Conservation (phyloP, 2,329 filamentous ascomycete genomes). For the Cercospora beticola region DNA sequence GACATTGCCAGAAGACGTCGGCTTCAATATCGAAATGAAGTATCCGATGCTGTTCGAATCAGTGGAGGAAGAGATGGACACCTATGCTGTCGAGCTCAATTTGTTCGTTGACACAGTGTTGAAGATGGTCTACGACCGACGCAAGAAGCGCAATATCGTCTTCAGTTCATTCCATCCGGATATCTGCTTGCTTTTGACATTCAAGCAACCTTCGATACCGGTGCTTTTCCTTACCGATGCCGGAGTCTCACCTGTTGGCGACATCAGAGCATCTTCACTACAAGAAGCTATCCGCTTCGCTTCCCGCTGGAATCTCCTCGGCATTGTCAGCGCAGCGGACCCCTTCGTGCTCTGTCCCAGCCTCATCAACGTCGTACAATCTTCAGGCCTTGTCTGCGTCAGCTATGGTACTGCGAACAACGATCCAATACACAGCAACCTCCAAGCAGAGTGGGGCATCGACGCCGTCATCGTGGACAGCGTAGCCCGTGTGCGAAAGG, state of each 20-base stretch:
- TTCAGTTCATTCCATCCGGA: constrained; percentile 98
- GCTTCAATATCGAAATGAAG: constrained; percentile 99
- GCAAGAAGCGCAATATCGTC: constrained; percentile 81
- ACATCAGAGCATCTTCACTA: constrained; percentile 84
- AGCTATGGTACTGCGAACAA: constrained; percentile 94
- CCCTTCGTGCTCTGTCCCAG: constrained; percentile 86
- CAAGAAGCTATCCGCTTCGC: constrained; percentile 97
- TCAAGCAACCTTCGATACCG: constrained; percentile 96
- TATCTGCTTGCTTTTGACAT: constrained; percentile 87
- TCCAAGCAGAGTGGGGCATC: constrained; percentile 92
- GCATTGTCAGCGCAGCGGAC: constrained; percentile 84
- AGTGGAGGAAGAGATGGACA: constrained; percentile 94
- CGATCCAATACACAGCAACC: constrained; percentile 77
- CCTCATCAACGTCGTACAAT: constrained; percentile 88
- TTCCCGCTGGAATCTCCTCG: constrained; percentile 88
- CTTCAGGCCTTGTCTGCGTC: constrained; percentile 88
- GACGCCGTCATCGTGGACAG: constrained; percentile 97
- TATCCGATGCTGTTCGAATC: constrained; percentile 97
- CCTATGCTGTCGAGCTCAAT: constrained; percentile 92
- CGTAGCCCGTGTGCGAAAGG: constrained; percentile 88
- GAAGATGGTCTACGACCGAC: constrained; percentile 82
- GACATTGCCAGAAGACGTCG: constrained; percentile 75
- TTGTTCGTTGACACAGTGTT: constrained; percentile 94
- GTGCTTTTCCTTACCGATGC: constrained; percentile 93
- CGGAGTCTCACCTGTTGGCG: constrained; percentile 75